Evolutionary conservation across 495 filamentous ascomycete species (phyloP).

Genomic region (Pseudoneurospora amorphoporcata): DNA sequence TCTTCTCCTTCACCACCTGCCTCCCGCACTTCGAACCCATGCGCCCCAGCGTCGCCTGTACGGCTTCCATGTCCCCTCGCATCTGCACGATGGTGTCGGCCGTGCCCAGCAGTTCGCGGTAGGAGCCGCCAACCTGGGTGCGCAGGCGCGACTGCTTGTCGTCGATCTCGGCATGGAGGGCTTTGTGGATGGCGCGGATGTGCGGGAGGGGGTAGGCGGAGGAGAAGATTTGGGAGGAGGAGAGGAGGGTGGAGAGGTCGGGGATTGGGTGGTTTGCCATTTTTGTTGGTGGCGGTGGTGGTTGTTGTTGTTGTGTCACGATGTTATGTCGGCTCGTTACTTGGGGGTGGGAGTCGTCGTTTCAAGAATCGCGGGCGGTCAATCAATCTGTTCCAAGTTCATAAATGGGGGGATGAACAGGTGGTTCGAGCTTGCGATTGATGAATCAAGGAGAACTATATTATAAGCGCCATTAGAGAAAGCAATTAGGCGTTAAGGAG

Average conservation of each 20-base stretch:
- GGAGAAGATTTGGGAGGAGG: conserved; percentile 68
- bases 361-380: not conserved
- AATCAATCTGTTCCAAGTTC: not conserved
- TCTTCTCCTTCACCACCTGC: conserved; percentile 56
- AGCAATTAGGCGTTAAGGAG: not conserved
- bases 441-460: not conserved
- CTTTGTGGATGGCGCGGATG: conserved; percentile 51
- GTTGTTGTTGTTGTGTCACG: not conserved
- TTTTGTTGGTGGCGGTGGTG: not conserved
- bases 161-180: conserved; percentile 45
- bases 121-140: conserved; percentile 85
- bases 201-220: conserved; percentile 50
- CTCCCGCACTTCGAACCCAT: conserved; percentile 74
- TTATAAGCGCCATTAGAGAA: not conserved
- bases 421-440: not conserved
- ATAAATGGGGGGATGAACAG: not conserved
- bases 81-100: conserved; percentile 88
- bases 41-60: conserved; percentile 57
- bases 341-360: too few species aligned
- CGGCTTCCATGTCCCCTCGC: conserved; percentile 63
- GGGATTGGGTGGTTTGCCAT: conserved; percentile 20
- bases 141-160: conserved; percentile 83
- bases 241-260: conserved; percentile 39
- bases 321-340: not conserved
- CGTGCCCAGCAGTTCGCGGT: conserved; percentile 84